Conservation (phyloP, 331 rosid species). For the Saraca asoca region DNA sequence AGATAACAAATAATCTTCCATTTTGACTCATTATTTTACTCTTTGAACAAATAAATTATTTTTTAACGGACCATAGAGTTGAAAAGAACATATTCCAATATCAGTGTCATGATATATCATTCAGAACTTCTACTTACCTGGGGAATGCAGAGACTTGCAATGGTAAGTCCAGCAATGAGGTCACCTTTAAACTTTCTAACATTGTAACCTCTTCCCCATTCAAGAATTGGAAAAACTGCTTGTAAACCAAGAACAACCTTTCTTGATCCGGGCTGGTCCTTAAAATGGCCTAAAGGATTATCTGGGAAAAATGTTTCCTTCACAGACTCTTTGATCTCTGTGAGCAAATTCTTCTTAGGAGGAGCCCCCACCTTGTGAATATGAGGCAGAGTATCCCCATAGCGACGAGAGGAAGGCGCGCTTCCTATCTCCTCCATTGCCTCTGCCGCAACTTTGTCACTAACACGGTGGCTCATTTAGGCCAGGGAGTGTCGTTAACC, state of each 20-base stretch:
- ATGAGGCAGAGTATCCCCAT: conserved; percentile 25
- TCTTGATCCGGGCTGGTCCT: conserved; percentile 37
- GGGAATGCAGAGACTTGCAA: conserved; percentile 92
- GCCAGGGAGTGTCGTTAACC: background rate
- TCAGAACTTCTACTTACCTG: conserved; percentile 44
- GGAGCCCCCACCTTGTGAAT: conserved; percentile 63
- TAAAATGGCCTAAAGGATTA: conserved; percentile 63
- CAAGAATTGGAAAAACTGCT: conserved; percentile 64
- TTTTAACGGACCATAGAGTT: too few relatives aligned
- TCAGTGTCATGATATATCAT: background rate
- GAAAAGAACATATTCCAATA: too few relatives aligned
- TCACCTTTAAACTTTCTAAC: conserved; percentile 66
- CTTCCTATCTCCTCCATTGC: conserved; percentile 39
- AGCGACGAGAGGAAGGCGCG: conserved; percentile 36
- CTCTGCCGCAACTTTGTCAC: conserved; percentile 27
- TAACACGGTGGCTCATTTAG: conserved; percentile 53
- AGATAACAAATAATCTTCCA: too few relatives aligned
- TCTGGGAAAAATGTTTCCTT: conserved; percentile 75
- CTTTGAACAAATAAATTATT: too few relatives aligned
- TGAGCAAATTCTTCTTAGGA: conserved; percentile 48
- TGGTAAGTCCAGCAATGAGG: conserved; percentile 76
- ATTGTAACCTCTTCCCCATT: conserved; percentile 59
- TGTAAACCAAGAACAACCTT: conserved; percentile 50
- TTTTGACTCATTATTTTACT: too few relatives aligned
- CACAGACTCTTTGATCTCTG: conserved; percentile 47